Conservation (phyloP, 306 rosid species). For the Medicago lupulina region DNA sequence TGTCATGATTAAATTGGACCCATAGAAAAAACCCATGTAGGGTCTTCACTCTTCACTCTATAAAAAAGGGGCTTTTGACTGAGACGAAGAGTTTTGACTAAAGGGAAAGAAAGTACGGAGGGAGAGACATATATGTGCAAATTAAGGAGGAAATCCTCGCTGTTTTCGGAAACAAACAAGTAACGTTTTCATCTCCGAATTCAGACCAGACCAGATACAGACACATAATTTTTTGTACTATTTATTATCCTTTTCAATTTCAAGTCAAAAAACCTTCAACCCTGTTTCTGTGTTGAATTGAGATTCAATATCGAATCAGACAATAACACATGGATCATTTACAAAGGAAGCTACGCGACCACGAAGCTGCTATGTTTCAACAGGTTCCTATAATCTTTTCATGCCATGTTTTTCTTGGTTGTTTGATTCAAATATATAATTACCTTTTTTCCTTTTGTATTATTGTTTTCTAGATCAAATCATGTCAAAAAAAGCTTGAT, state of each 20-base stretch:
- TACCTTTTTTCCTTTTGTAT: background rate
- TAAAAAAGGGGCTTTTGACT: no score
- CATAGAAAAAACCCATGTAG: no score
- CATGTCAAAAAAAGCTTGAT: background rate
- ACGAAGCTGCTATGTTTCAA: constrained; percentile 48
- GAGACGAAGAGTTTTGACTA: background rate
- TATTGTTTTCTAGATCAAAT: background rate
- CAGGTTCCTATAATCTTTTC: constrained; percentile 51
- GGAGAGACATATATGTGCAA: constrained; percentile 8
- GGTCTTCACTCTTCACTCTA: no score
- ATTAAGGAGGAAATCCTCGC: constrained; percentile 27
- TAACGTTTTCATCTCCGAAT: constrained; percentile 31
- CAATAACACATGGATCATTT: constrained; percentile 66
- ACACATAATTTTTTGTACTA: background rate
- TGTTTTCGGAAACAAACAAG: constrained; percentile 28
- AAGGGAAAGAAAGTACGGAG: background rate
- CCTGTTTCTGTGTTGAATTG: background rate
- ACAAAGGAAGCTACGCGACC: constrained; percentile 56
- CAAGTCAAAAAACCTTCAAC: background rate
- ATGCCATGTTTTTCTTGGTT: background rate
- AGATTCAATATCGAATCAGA: constrained; percentile 20
- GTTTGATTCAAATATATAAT: background rate
- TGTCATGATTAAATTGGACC: no score
- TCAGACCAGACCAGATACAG: background rate
- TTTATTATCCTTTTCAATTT: background rate